Percentiles rank a stretch among this genome's conserved stretches.
These are phyloP conservation scores for Hyphopichia fennica DNA, from an alignment of 1,139 yeast genomes.

Conservation along the genomic window DNA sequence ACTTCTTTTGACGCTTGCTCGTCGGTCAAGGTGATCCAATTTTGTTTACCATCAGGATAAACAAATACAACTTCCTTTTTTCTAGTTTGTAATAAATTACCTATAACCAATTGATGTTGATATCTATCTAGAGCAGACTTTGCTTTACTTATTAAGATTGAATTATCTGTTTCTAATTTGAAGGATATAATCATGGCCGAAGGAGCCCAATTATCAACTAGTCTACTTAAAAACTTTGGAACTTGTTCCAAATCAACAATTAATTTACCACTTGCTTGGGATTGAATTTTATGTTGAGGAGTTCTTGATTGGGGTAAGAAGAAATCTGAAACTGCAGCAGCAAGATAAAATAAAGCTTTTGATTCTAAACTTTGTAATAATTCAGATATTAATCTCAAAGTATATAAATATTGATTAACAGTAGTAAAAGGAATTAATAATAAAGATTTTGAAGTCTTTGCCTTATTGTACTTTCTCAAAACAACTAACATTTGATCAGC, in stretches of 20 bases:
- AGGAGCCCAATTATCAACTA: constrained; percentile 95
- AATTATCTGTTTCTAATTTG: constrained; percentile 85
- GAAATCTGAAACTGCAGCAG: constrained; percentile 97
- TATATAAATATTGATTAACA: constrained; percentile 88
- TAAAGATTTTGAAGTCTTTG: constrained; percentile 58
- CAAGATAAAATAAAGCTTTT: constrained; percentile 75
- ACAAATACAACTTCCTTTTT: constrained; percentile 89
- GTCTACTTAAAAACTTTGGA: constrained; percentile 84
- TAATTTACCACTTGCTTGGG: constrained; percentile 67
- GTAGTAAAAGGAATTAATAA: constrained; percentile 87
- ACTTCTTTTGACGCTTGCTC: constrained; percentile 36
- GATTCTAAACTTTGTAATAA: constrained; percentile 53
- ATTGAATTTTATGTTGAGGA: constrained; percentile 94
- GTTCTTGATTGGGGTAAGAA: constrained; percentile 82
- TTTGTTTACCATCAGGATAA: constrained; percentile 40
- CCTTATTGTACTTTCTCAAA: constrained; percentile 62
- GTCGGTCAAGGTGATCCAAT: constrained; percentile 54
- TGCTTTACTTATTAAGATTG: constrained; percentile 73
- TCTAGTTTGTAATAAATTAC: constrained; percentile 87
- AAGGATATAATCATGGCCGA: constrained; percentile 93
- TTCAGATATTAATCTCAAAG: constrained; percentile 68
- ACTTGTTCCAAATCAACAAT: constrained; percentile 90
- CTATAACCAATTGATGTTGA: constrained; percentile 92
- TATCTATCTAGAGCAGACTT: constrained; percentile 76
- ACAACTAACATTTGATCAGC: constrained; percentile 64